Evolutionary conservation across 2,329 filamentous ascomycete genomes (phyloP).

Genomic region (Claviceps sp.): DNA sequence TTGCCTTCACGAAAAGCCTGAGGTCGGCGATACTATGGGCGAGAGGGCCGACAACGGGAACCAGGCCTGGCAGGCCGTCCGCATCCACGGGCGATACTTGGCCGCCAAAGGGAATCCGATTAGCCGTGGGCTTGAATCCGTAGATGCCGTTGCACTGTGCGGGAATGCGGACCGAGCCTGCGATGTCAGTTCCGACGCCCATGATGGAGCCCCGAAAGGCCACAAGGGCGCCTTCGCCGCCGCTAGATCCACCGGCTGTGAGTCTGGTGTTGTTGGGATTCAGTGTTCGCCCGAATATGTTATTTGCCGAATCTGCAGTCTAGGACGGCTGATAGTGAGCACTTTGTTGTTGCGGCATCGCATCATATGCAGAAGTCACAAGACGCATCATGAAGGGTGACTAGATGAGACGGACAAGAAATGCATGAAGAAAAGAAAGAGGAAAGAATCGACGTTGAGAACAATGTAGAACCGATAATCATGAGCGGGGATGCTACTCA

Average conservation of each 20-base stretch:
- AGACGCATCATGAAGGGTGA: not conserved
- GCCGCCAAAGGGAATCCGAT: constrained; percentile 34
- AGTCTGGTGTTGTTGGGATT: constrained; percentile 21
- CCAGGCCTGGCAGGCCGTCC: constrained; percentile 10
- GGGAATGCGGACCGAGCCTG: constrained; percentile 36
- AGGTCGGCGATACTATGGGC: constrained; percentile 22
- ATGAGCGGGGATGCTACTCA: constrained; percentile 13
- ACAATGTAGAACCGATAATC: not conserved
- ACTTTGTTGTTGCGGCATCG: too few relatives aligned
- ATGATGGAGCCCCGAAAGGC: constrained; percentile 12
- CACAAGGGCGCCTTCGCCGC: constrained; percentile 13
- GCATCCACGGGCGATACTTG: constrained; percentile 11
- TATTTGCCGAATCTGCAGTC: constrained; percentile 26
- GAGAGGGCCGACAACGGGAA: constrained; percentile 28
- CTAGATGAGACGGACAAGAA: not conserved
- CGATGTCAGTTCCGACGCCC: constrained; percentile 14
- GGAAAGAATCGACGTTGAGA: too few relatives aligned
- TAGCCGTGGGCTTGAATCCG: constrained; percentile 40
- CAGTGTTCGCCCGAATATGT: constrained; percentile 14
- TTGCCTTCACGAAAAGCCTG: constrained; percentile 18
- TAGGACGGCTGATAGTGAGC: not conserved
- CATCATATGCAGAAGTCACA: not conserved
- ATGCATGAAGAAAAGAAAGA: not conserved
- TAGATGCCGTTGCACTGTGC: constrained; percentile 43
- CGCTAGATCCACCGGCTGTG: constrained; percentile 13